Conservation (phyloP, 441 rosid species). For the Gossypium trilobum region DNA sequence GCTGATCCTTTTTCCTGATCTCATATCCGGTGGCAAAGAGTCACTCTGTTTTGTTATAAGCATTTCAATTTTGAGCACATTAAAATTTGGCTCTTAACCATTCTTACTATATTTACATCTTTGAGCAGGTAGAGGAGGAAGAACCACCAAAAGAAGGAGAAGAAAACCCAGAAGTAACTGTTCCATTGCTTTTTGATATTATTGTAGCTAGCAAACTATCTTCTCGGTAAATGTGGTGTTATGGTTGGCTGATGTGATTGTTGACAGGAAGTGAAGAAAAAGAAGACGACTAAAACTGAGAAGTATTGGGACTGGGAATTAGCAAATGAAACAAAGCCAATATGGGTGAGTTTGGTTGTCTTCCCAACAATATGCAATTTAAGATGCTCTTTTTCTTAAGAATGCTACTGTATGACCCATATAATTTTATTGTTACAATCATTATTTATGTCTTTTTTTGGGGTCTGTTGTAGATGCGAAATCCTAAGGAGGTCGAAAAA, state of each 20-base stretch:
- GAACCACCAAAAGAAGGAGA: slow-evolving; percentile 78
- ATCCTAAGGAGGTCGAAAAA: slow-evolving; percentile 67
- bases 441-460: slow-evolving; percentile 9
- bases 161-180: slow-evolving; percentile 51
- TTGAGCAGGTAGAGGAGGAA: slow-evolving; percentile 79
- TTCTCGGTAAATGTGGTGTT: background rate
- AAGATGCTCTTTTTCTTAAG: background rate
- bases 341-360: slow-evolving; percentile 57
- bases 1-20: background rate
- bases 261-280: slow-evolving; percentile 62
- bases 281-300: slow-evolving; percentile 76
- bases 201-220: background rate
- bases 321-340: slow-evolving; percentile 88
- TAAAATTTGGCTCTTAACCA: background rate
- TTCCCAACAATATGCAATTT: background rate
- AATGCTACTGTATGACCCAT: background rate
- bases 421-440: background rate
- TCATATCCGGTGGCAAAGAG: background rate
- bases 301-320: slow-evolving; percentile 98
- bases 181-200: background rate
- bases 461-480: slow-evolving; percentile 56
- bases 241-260: slow-evolving; percentile 14
- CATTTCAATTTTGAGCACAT: background rate
- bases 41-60: background rate
- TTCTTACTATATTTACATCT: slow-evolving; percentile 11